Evolutionary conservation across 805 yeast genomes (phyloP), one percentile per base, ranked within the genome.

Genomic region (Kazachstania kunashirensis): DNA sequence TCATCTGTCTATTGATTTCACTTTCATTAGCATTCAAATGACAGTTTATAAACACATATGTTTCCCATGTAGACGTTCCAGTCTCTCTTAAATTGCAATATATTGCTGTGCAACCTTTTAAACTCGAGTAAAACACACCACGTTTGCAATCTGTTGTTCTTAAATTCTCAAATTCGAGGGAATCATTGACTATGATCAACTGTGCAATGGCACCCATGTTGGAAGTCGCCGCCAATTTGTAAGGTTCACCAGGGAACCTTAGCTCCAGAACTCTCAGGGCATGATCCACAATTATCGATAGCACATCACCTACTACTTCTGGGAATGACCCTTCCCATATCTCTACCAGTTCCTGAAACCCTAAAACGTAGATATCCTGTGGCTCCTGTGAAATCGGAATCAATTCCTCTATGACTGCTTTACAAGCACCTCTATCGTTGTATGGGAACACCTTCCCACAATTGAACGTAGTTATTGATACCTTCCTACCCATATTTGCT

Each of bases 11-110:
- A 45, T 71, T 61, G 12, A 47, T 42, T 3, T 57, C 56, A 3
- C 94, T 94, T 54, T 84, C 95, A 46, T 74, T 72, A 0, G 97
- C 96, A 23, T 77, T 70, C 34, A 88, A 58, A 62, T 88, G 97
- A 3, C 79, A 72, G 27, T 68, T 62, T 3, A 79, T 77, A 61
- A 85, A 75, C 0, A 92, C 78, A 40, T 76, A 62, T 1, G 52
- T 43, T 24, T 54, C 58, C 12, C 36, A 7, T 12, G n/a, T 17
- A 29, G 4, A 24, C 29, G 63, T 70, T 33, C 43, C 41, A 11
- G 42, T 35, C 5, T 47, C 43, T 2, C 44, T 44, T 1, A 48
- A 14, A 4, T 46, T 43, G n/a, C 82, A 48, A 29, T 88, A 61
- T 1, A 79, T 34, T 0, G 79, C 84, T 1, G 72, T 77, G 0